phyloP scores from a whole-genome alignment of 164 flowering plant species.

The Berberis thunbergii region DNA sequence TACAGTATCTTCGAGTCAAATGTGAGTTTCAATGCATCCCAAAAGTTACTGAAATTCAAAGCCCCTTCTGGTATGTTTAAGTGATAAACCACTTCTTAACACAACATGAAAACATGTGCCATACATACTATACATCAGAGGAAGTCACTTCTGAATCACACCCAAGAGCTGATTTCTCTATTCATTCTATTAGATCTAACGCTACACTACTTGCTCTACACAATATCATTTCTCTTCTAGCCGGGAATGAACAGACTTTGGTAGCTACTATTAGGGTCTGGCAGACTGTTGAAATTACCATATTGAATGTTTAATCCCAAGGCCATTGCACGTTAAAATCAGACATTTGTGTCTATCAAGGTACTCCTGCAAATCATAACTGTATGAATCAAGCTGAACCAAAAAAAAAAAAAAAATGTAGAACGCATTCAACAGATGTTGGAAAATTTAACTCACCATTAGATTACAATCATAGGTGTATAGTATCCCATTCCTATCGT shows the following conservation, averaged over 20 bases:
- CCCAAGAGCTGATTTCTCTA: neutral
- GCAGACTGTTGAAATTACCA: conserved; percentile 24
- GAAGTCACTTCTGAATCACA: neutral
- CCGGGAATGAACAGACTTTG: neutral
- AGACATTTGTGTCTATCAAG: conserved; percentile 74
- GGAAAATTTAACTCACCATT: conserved; percentile 30
- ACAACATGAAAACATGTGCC: neutral
- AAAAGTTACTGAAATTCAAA: neutral
- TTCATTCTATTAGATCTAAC: neutral
- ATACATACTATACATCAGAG: neutral
- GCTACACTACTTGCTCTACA: neutral
- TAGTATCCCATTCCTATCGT: conserved; percentile 55
- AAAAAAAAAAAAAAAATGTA: neutral
- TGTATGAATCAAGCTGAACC: neutral
- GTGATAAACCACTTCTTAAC: too few relatives aligned
- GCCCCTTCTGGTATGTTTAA: neutral
- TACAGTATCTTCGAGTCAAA: too few relatives aligned
- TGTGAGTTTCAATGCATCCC: too few relatives aligned
- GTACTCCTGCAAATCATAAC: conserved; percentile 52
- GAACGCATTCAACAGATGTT: neutral
- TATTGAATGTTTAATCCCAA: conserved; percentile 65
- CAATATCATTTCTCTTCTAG: neutral
- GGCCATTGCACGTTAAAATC: conserved; percentile 91
- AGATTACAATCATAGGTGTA: conserved; percentile 45
- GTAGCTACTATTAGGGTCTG: neutral